phyloP scores from a whole-genome alignment of 2,329 filamentous ascomycete species.

The Aciculosporium take region DNA sequence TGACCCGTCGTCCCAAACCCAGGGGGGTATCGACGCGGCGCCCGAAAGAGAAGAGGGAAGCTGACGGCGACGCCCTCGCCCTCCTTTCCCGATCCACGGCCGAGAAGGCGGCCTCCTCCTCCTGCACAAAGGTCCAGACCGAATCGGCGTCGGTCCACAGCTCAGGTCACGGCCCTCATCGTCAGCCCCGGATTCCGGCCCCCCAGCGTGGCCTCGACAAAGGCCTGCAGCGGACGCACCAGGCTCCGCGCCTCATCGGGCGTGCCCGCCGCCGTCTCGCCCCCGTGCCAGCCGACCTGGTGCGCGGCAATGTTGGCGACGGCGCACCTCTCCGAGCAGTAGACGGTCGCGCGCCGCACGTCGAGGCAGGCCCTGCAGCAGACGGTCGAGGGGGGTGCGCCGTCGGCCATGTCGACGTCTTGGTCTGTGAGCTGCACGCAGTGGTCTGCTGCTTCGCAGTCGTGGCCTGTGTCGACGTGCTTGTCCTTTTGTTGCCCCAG shows the following conservation, averaged over 20 bases:
- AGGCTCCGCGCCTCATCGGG: conserved; percentile 11
- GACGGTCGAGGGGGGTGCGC: conserved; percentile 14
- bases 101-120: too few relatives aligned
- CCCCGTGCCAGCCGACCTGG: conserved; percentile 19
- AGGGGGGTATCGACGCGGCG: too few relatives aligned
- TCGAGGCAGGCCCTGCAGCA: conserved; percentile 29
- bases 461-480: conserved; percentile 25
- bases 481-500: conserved; percentile 21
- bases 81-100: too few relatives aligned
- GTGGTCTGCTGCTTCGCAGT: conserved; percentile 25
- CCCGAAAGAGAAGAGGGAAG: too few relatives aligned
- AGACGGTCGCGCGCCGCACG: conserved; percentile 22
- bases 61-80: too few relatives aligned
- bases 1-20: too few relatives aligned
- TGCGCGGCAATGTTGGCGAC: conserved; percentile 26
- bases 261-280: conserved; percentile 12
- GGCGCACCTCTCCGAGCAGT: conserved; percentile 30
- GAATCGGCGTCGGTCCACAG: neutral
- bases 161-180: conserved; percentile 11
- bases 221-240: conserved; percentile 12
- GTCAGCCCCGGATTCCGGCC: conserved; percentile 20
- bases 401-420: conserved; percentile 25
- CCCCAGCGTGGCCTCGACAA: conserved; percentile 16
- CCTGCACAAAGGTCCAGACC: neutral
- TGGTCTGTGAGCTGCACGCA: conserved; percentile 27